Base-by-base conservation (phyloP, 306 rosid species). In the Cicer cuneatum region DNA sequence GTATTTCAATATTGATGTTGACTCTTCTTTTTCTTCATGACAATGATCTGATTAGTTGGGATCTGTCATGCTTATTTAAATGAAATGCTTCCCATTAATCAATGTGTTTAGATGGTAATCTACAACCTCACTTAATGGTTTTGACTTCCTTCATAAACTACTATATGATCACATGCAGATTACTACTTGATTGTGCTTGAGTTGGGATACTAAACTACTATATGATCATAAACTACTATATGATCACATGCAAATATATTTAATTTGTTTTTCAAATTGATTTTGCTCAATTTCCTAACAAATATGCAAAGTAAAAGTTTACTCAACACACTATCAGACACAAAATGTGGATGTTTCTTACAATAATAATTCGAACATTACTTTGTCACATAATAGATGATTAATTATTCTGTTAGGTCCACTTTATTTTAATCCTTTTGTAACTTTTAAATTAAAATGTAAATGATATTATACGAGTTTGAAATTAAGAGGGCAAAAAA, bases 41-140 rank as follows among this genome's bases (percentile, higher is more conserved):
- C 79, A 76, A 72, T 66, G 56, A 79, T 83, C 73, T 57, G 69
- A 79, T 65, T 59, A 71, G 57, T 71, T 79, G 81, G 64, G 79
- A 79, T 75, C 68, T 75, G 69, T 66, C 59, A 11, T 66, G 61
- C 5, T 56, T 33, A 41, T 29, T 47, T 63, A 59, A 21, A 56
- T 75, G 62, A 74, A 40, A 48, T 51, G 15, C 66, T 83, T 64
- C 67, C n/a, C 62, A 33, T 1, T 43, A 59, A 49, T 77, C 38
- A 42, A 51, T 33, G 48, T 57, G 65, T 41, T 56, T 57, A 71
- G 37, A 14, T 38, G 15, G 48, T 72, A 43, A 75, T 74, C 66
- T 46, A 35, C 62, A 56, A 74, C 14, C 57, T 24, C 54, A 41
- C 71, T 24, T 40, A 59, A 66, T 42, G 56, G 21, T 33, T 39